Evolutionary conservation across 106 monocot genomes (phyloP).

Genomic region (Phalaenopsis aphrodite): DNA sequence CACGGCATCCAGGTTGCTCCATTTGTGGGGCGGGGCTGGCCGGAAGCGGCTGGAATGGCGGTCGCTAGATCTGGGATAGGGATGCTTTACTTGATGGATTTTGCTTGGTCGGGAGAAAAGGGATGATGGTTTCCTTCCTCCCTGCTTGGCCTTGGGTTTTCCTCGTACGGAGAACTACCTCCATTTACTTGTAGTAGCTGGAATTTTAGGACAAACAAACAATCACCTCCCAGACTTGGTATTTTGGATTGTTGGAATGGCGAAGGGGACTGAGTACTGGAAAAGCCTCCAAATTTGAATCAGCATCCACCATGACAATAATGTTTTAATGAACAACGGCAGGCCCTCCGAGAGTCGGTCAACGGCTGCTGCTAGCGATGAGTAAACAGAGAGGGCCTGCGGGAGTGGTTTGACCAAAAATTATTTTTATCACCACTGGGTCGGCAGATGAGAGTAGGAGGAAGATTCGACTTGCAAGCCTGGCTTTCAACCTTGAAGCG

Average conservation of each 20-base stretch:
- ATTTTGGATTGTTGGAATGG: background rate
- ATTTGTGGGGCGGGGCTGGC: background rate
- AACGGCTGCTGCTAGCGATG: background rate
- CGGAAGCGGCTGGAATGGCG: no score
- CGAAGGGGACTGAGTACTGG: background rate
- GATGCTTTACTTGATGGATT: background rate
- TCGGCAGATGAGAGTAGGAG: no score
- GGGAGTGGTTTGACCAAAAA: no score
- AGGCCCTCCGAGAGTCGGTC: background rate
- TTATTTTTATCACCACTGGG: no score
- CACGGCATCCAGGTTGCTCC: slow-evolving; percentile 9
- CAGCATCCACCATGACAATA: background rate
- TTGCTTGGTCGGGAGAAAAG: slow-evolving; percentile 1
- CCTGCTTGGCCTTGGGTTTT: background rate
- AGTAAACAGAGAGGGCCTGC: background rate
- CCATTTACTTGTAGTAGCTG: background rate
- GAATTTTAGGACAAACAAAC: background rate
- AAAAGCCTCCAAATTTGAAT: background rate
- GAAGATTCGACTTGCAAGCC: no score
- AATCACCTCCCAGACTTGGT: background rate
- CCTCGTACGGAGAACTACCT: background rate
- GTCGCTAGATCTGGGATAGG: background rate
- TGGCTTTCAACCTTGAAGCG: no score
- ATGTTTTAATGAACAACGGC: background rate
- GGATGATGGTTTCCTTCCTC: slow-evolving; percentile 2